Conservation (phyloP, 2,329 filamentous ascomycete genomes). For the Penicillium sp. region DNA sequence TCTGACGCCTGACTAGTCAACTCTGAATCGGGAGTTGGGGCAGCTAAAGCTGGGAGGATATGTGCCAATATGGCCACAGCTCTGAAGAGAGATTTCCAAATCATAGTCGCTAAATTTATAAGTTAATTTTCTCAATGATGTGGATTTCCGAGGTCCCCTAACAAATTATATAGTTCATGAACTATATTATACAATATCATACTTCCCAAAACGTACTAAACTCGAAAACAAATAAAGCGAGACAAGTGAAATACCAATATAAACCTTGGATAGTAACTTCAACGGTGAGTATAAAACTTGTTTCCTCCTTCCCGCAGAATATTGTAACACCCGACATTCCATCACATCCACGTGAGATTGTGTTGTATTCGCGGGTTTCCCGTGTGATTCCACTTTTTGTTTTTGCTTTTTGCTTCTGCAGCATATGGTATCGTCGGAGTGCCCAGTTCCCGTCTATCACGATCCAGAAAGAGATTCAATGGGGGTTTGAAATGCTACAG, state of each 20-base stretch:
- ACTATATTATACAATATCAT: neutral
- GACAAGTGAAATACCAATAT: neutral
- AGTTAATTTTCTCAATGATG: neutral
- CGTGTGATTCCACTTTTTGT: neutral
- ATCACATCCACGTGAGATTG: neutral
- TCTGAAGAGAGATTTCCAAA: neutral
- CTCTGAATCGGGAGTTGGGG: neutral
- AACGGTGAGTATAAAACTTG: conserved; percentile 2
- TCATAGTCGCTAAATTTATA: neutral
- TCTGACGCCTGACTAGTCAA: neutral
- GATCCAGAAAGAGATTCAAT: neutral
- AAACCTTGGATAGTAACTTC: neutral
- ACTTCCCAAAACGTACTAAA: neutral
- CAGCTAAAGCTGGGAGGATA: neutral
- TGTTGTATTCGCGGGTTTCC: neutral
- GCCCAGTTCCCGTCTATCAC: neutral
- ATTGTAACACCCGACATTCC: neutral
- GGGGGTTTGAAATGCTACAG: neutral
- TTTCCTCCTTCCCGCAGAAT: neutral
- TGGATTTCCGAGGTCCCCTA: neutral
- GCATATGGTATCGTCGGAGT: neutral
- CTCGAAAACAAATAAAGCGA: neutral
- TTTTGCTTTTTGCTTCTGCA: neutral
- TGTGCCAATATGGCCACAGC: neutral
- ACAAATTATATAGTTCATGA: neutral